Conservation (phyloP, 306 rosid species). For the Lathyrus sativus region DNA sequence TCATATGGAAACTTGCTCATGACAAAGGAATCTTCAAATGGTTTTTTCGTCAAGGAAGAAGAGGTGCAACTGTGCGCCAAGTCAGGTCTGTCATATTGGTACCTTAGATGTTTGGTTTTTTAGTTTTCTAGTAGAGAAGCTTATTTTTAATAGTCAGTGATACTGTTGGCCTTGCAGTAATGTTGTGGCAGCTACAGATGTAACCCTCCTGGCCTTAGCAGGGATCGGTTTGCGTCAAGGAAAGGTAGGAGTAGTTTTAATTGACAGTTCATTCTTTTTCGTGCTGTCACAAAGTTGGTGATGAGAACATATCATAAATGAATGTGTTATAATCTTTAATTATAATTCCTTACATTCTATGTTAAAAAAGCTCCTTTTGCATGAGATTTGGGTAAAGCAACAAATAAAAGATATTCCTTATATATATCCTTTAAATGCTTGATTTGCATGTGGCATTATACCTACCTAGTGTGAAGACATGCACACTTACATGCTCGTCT, state of each 20-base stretch:
- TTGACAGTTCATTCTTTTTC: conserved; percentile 23
- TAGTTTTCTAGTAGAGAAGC: conserved; percentile 28
- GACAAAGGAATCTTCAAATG: conserved; percentile 90
- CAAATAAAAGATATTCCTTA: conserved; percentile 8
- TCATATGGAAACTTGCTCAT: conserved; percentile 92
- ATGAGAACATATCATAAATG: conserved; percentile 15
- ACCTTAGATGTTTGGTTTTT: conserved; percentile 19
- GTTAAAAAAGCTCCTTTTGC: conserved; percentile 8
- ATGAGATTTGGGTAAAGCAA: conserved; percentile 22
- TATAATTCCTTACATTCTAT: conserved; percentile 8
- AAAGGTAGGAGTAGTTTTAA: conserved; percentile 59
- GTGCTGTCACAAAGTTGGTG: conserved; percentile 5
- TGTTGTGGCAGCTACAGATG: conserved; percentile 93
- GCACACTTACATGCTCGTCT: too few relatives aligned
- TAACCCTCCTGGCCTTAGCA: conserved; percentile 88
- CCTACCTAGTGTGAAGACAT: background rate
- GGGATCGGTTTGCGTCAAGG: conserved; percentile 86
- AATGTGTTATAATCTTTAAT: conserved; percentile 6
- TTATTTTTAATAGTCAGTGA: conserved; percentile 37
- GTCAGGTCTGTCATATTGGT: conserved; percentile 67
- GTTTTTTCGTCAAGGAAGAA: conserved; percentile 86
- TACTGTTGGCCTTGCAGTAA: conserved; percentile 68
- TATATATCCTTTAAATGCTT: conserved; percentile 15
- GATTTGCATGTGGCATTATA: conserved; percentile 18
- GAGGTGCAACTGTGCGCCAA: conserved; percentile 95